These are phyloP conservation scores for Sordariomycetes sp. DNA, from an alignment of 2,329 filamentous ascomycete species.

Conservation along the genomic window DNA sequence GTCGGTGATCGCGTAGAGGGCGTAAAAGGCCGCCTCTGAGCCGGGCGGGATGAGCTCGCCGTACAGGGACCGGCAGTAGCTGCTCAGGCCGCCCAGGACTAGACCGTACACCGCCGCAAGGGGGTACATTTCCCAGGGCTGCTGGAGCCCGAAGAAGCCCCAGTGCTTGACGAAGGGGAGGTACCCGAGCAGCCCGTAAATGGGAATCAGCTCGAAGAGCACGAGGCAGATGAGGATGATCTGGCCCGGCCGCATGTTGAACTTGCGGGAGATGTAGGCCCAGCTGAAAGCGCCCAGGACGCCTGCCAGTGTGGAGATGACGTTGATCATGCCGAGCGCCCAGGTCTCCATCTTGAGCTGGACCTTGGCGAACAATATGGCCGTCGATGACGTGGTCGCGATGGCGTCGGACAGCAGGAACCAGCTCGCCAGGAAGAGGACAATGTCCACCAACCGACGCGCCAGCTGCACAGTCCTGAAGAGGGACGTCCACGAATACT, in stretches of 20 bases:
- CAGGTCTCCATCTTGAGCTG: constrained; percentile 80
- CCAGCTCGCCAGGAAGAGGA: constrained; percentile 78
- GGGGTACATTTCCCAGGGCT: constrained; percentile 94
- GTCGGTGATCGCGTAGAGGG: constrained; percentile 92
- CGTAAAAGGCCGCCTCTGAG: constrained; percentile 91
- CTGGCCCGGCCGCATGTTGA: constrained; percentile 63
- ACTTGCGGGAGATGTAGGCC: constrained; percentile 60
- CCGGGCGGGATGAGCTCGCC: constrained; percentile 90
- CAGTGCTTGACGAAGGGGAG: constrained; percentile 63
- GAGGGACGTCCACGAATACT: constrained; percentile 76
- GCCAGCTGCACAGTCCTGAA: constrained; percentile 70
- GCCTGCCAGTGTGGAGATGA: constrained; percentile 75
- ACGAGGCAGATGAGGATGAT: constrained; percentile 87
- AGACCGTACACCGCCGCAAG: constrained; percentile 84
- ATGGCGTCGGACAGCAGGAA: constrained; percentile 90
- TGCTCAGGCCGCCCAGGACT: constrained; percentile 82
- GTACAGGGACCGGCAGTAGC: constrained; percentile 84
- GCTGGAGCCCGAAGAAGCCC: constrained; percentile 75
- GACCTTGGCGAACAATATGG: constrained; percentile 91
- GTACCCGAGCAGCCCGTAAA: constrained; percentile 84
- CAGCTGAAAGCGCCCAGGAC: constrained; percentile 83
- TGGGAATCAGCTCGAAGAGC: constrained; percentile 81
- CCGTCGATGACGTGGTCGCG: constrained; percentile 87
- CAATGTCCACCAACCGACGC: constrained; percentile 55
- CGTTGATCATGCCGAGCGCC: constrained; percentile 81